These are phyloP conservation scores for Glycine soja DNA, from an alignment of 306 rosid species.

Conservation along the genomic window DNA sequence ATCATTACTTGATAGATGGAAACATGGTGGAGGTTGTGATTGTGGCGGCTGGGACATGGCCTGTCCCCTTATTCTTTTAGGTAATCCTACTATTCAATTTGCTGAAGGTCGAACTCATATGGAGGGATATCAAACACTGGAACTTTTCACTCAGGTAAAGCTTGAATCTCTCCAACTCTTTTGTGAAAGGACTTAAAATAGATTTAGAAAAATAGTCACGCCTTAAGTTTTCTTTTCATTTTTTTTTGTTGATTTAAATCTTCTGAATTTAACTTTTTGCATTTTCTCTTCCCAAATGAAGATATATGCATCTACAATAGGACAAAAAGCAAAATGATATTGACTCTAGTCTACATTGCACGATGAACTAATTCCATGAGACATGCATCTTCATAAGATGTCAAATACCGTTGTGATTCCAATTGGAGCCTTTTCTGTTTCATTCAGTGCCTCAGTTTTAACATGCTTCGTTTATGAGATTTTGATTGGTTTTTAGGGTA, in stretches of 20 bases:
- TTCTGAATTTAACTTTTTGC: background rate
- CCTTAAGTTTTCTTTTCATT: background rate
- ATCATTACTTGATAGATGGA: conserved; percentile 81
- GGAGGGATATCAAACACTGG: conserved; percentile 60
- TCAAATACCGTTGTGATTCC: background rate
- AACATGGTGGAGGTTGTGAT: conserved; percentile 92
- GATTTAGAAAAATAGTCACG: background rate
- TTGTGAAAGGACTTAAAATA: conserved; percentile 1
- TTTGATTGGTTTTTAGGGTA: conserved; percentile 34
- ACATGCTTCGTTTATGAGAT: conserved; percentile 7
- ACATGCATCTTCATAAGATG: background rate
- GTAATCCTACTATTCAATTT: conserved; percentile 60
- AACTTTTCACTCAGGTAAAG: conserved; percentile 79
- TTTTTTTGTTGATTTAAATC: background rate
- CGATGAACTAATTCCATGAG: no score
- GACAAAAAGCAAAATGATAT: no score
- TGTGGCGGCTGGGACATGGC: conserved; percentile 99
- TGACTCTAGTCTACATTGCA: no score
- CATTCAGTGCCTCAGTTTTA: background rate
- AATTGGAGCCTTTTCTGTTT: background rate
- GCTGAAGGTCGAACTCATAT: conserved; percentile 50
- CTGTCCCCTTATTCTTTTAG: conserved; percentile 79
- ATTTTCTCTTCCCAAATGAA: background rate
- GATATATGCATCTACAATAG: background rate
- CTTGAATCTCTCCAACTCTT: conserved; percentile 24